Evolutionary conservation across 2,329 filamentous ascomycete species (phyloP).

Genomic region (Ophiostoma perfectum): DNA sequence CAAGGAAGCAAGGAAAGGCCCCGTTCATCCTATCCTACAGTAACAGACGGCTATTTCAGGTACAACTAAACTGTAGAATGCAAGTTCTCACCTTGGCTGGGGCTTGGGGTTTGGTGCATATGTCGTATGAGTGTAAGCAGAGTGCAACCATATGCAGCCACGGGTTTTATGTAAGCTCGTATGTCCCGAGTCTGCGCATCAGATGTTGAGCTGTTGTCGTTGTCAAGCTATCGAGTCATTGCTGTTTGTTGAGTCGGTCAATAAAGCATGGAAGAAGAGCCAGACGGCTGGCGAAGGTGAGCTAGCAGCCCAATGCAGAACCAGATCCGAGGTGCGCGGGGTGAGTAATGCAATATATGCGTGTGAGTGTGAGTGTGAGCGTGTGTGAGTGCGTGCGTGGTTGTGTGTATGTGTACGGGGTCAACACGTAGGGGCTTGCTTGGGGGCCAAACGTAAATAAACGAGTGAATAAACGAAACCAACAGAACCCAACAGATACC

Average conservation of each 20-base stretch:
- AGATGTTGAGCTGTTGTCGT: no score
- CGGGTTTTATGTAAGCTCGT: neutral
- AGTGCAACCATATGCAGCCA: slow-evolving; percentile 2
- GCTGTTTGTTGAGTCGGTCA: no score
- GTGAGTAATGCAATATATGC: neutral
- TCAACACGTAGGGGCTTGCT: neutral
- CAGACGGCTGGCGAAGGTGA: neutral
- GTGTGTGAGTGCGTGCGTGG: neutral
- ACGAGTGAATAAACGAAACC: slow-evolving; percentile 4
- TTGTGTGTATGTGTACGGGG: neutral
- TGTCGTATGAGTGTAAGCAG: slow-evolving; percentile 2
- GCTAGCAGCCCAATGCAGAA: neutral
- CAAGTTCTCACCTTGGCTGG: neutral
- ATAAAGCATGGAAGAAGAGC: no score
- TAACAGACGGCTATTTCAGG: slow-evolving; percentile 5
- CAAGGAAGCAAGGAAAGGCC: neutral
- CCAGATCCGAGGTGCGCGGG: neutral
- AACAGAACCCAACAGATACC: neutral
- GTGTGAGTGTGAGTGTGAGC: neutral
- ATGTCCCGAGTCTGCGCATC: no score
- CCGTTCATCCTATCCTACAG: neutral
- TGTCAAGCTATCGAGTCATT: no score
- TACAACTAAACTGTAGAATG: neutral
- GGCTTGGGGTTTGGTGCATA: slow-evolving; percentile 1
- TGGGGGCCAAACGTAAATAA: slow-evolving; percentile 6